Evolutionary conservation across 202 grass and related monocot species (phyloP), one percentile per base, ranked within the genome.

Genomic region (Dendrocalamus latiflorus): DNA sequence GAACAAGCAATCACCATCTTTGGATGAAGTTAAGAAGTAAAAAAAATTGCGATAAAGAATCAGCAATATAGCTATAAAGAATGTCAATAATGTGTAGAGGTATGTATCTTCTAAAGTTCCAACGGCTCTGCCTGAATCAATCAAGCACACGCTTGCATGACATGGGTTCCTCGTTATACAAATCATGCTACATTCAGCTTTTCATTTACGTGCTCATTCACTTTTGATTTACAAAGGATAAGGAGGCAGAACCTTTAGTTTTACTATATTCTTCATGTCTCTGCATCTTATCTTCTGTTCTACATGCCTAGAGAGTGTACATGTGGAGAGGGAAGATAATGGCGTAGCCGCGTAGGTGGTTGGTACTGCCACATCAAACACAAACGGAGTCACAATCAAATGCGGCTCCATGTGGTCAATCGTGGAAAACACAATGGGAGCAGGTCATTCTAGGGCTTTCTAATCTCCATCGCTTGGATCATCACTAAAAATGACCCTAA

Each of bases 291-390:
- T 44, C 38, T 64, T 48, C 48, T 43, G 42, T 43, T 3, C 9
- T 20, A 20, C 39, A 49, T 37, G 15, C 66, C 26, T 28, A 44
- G 18, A 39, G 59, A 41, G 38, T 83, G 28, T 54, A 57, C 47
- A 36, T 42, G 54, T 65, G 57, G 82, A 81, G n/a, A n/a, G 11
- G 26, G 8, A 42, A 64, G 42, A 72, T 81, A 85, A 42, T 89
- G 77, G 38, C n/a, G n/a, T n/a, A n/a, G n/a, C n/a, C n/a, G n/a
- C n/a, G n/a, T 58, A 43, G 72, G 83, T 85, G 30, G 87, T 86
- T 89, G 77, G 72, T 51, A 86, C 83, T 66, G 66, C 26, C 57
- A 81, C 87, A 86, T 89, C 87, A 56, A 69, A 8, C 78, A 41
- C 45, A 12, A 65, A 71, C 60, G 16, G 25, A 54, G 87, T 81